Evolutionary conservation across 179 eudicot species (phyloP).

Genomic region (Silene coronaria): DNA sequence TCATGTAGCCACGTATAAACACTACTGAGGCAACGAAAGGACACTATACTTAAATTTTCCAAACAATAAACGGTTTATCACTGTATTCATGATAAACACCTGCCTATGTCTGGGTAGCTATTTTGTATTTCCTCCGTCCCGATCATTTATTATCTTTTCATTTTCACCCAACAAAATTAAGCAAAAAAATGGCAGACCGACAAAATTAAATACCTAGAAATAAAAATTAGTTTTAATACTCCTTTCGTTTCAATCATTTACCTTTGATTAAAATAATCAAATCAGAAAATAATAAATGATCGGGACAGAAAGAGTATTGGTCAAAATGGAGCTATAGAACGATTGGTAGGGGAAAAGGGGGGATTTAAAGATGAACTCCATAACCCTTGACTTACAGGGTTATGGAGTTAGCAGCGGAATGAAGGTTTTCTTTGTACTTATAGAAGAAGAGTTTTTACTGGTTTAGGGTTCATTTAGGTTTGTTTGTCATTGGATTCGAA

Average conservation of each 20-base stretch:
- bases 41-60: background rate
- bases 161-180: no score
- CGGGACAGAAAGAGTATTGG: no score
- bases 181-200: no score
- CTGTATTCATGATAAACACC: conserved; percentile 18
- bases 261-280: no score
- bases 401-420: background rate
- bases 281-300: no score
- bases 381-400: background rate
- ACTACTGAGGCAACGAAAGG: background rate
- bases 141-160: background rate
- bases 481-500: background rate
- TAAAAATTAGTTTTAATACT: no score
- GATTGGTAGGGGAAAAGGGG: no score
- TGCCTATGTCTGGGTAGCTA: conserved; percentile 15
- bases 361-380: background rate
- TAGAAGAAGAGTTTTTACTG: background rate
- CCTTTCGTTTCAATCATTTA: no score
- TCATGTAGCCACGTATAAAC: background rate
- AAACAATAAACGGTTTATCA: conserved; percentile 22
- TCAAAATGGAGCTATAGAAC: no score
- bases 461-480: background rate
- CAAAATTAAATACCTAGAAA: no score
- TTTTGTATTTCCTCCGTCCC: no score
- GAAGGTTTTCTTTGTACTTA: background rate